phyloP scores from a whole-genome alignment of 257 asterid genomes.

The Salvia rosmarinus region DNA sequence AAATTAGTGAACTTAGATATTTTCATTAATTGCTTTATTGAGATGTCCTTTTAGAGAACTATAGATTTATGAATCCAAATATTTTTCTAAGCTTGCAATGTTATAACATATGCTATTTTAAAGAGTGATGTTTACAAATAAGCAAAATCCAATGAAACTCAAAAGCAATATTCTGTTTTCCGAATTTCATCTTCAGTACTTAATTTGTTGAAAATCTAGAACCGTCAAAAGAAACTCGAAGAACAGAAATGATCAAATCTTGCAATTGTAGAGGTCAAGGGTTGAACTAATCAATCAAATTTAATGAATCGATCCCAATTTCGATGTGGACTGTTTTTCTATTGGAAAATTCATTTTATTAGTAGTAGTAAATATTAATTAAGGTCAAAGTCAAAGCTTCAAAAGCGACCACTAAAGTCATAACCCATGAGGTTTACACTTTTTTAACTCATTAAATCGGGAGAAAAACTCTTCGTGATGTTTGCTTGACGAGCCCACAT shows the following conservation, averaged over 20 bases:
- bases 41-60: too few relatives aligned
- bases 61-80: too few relatives aligned
- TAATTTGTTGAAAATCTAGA: too few relatives aligned
- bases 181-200: too few relatives aligned
- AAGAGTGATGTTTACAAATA: too few relatives aligned
- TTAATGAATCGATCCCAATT: not conserved
- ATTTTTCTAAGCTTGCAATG: too few relatives aligned
- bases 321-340: not conserved
- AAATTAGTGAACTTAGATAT: too few relatives aligned
- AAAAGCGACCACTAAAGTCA: not conserved
- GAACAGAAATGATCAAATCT: not conserved
- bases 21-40: too few relatives aligned
- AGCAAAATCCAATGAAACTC: too few relatives aligned
- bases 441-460: not conserved
- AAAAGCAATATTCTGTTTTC: too few relatives aligned
- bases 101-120: too few relatives aligned
- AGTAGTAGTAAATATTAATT: not conserved
- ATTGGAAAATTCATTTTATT: not conserved
- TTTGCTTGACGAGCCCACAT: conserved; percentile 4
- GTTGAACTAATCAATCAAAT: not conserved
- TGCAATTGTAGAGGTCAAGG: not conserved
- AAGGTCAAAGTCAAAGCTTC: not conserved
- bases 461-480: not conserved
- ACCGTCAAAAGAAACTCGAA: too few relatives aligned
- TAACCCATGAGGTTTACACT: not conserved